Base-by-base conservation (phyloP, 352 stramenopile species). In the Globisporangium polare region DNA sequence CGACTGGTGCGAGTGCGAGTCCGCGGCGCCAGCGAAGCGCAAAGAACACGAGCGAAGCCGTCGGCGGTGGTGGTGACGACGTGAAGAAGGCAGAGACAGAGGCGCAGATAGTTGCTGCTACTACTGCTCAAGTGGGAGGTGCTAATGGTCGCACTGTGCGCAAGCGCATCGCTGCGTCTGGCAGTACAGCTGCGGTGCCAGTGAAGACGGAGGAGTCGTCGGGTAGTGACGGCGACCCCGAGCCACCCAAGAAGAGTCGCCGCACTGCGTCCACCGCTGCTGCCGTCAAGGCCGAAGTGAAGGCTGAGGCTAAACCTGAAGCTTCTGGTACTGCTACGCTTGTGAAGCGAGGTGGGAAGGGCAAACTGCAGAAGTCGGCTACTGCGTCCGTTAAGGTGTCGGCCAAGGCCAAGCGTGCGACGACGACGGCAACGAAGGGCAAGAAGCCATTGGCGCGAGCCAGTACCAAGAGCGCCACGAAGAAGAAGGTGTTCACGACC, bases 391-490 rank as follows among this genome's bases (percentile, higher is more conserved):
- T 62, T n/a, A 62, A 62, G 26, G 41, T 54, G 31, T 53, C 29
- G 20, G 31, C 45, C 5, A 37, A 27, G 5, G 46, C 46, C 47
- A 70, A 55, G 42, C 58, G 7, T 7, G 15, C 45, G 37, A 45
- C 39, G 15, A 8, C 29, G 3, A 33, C 29, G 29, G 53, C 43
- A 17, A 65, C 70, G 53, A 73, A 60, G 58, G 53, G 55, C 18
- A 65, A 66, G 51, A 39, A 61, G 18, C 20, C 54, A 9, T 7
- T 29, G 12, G 29, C n/a, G 5, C 50, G 29, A 42, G n/a, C n/a
- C 50, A 24, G 64, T 15, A 26, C 62, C 18, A 26, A 63, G 47
- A 20, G 31, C 49, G 1, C 31, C 46, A n/a, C n/a, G n/a, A 60
- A 50, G 52, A 39, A 27, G 41, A 50, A 42, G 43, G 7, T 24